Evolutionary conservation across 208 protist species (phyloP).

Genomic region (Acanthamoeba castellanii): DNA sequence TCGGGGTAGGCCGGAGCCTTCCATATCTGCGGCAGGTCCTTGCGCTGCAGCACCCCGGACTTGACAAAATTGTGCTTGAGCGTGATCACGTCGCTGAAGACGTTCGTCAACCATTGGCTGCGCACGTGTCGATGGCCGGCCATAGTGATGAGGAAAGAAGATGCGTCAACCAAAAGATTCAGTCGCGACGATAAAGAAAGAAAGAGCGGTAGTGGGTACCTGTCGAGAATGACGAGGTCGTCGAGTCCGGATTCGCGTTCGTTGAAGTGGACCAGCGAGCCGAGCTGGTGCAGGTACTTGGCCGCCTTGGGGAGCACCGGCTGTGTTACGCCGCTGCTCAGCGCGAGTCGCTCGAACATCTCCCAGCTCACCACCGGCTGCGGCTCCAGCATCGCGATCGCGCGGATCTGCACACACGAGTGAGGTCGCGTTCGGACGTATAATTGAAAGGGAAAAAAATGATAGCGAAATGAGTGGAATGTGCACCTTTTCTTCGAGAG

Average conservation of each 20-base stretch:
- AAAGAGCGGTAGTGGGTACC: background rate
- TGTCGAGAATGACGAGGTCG: slow-evolving; percentile 63
- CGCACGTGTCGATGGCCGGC: background rate
- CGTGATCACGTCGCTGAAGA: slow-evolving; percentile 69
- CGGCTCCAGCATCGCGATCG: slow-evolving; percentile 31
- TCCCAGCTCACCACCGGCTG: slow-evolving; percentile 55
- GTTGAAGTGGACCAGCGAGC: slow-evolving; percentile 65
- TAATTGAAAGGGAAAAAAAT: background rate
- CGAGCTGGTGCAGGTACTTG: slow-evolving; percentile 65
- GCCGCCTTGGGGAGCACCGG: slow-evolving; percentile 40
- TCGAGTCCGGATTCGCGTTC: slow-evolving; percentile 35
- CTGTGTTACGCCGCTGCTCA: slow-evolving; percentile 12
- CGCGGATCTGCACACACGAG: background rate
- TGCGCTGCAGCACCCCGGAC: slow-evolving; percentile 31
- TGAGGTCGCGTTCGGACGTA: too few species aligned
- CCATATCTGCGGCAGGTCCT: slow-evolving; percentile 71
- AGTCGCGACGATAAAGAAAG: background rate
- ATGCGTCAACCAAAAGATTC: too few species aligned
- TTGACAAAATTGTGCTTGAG: slow-evolving; percentile 76
- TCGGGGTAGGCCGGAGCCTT: slow-evolving; percentile 54
- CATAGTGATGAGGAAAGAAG: background rate
- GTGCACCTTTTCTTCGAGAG: slow-evolving; percentile 51
- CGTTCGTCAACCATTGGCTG: slow-evolving; percentile 62
- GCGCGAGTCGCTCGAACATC: slow-evolving; percentile 26
- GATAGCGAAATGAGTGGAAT: background rate